Percentiles rank a stretch among this genome's conserved stretches.
Conservation (phyloP, 139 green algal genomes). For the Closterium sp. region DNA sequence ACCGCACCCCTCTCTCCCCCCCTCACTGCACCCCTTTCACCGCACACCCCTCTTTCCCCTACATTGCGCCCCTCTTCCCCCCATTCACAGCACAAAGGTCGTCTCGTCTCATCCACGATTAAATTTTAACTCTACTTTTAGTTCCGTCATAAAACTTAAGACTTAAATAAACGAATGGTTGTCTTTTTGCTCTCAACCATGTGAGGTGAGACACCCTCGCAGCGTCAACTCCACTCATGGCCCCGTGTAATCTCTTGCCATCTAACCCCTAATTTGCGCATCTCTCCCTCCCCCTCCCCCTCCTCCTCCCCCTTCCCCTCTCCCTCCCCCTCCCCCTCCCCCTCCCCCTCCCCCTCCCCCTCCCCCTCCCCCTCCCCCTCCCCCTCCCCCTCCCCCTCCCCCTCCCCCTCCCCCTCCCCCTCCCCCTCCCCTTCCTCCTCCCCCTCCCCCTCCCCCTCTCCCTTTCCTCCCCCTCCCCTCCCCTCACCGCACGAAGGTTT, state of each 20-base stretch:
- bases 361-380: not conserved
- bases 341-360: not conserved
- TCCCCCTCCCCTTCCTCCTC: not conserved
- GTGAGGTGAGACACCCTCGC: slow-evolving; percentile 78
- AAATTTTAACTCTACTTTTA: too few species aligned
- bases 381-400: too few species aligned
- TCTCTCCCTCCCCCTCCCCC: not conserved
- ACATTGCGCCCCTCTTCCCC: too few species aligned
- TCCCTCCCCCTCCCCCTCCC: not conserved
- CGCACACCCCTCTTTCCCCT: too few species aligned
- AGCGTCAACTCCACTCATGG: slow-evolving; percentile 55
- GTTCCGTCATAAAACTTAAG: too few species aligned
- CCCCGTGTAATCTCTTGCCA: not conserved
- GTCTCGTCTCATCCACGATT: too few species aligned
- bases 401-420: too few species aligned
- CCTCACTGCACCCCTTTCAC: not conserved
- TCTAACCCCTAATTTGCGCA: too few species aligned
- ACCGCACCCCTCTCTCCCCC: not conserved
- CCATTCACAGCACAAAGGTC: slow-evolving; percentile 62
- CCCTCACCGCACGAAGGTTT: slow-evolving; percentile 63
- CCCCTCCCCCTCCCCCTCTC: not conserved
- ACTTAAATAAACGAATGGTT: too few species aligned
- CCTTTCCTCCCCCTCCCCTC: not conserved
- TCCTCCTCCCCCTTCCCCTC: too few species aligned
- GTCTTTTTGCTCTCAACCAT: too few species aligned